Percentiles rank a stretch among this genome's conserved stretches.
Conservation (phyloP, 164 flowering plant genomes). For the Chimonanthus salicifolius region DNA sequence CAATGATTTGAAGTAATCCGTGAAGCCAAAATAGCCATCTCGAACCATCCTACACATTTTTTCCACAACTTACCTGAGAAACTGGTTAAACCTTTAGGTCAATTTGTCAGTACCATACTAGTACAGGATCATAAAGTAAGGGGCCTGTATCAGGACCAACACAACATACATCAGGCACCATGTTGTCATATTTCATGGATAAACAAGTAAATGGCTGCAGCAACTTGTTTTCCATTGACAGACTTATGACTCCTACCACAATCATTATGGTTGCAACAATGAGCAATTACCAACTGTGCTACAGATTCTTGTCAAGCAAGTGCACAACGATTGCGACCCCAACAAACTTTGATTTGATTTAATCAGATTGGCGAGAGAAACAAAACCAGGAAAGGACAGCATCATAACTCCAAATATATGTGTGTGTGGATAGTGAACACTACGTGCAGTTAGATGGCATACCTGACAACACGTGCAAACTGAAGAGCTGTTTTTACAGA, state of each 20-base stretch:
- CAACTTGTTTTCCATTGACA: too few species aligned
- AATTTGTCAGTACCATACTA: too few species aligned
- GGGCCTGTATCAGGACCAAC: neutral
- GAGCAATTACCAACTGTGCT: too few species aligned
- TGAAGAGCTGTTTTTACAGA: constrained; percentile 34
- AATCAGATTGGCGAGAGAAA: neutral
- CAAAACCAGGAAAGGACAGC: neutral
- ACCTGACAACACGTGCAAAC: constrained; percentile 53
- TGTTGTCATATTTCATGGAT: neutral
- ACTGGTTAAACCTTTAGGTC: neutral
- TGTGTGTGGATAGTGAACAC: neutral
- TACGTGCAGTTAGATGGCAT: neutral
- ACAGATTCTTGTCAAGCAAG: too few species aligned
- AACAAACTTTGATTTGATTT: neutral
- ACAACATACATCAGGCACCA: neutral
- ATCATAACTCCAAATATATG: neutral
- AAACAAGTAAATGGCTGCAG: too few species aligned
- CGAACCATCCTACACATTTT: constrained; percentile 44
- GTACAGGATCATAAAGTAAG: neutral
- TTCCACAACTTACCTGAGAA: neutral
- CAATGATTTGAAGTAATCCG: constrained; percentile 50
- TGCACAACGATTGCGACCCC: too few species aligned
- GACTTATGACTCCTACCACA: too few species aligned
- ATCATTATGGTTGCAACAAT: too few species aligned
- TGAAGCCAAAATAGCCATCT: constrained; percentile 50